Percentiles rank a stretch among this genome's conserved stretches.
These are phyloP conservation scores for Laguncularia racemosa DNA, from an alignment of 345 rosid genomes.

Conservation along the genomic window DNA sequence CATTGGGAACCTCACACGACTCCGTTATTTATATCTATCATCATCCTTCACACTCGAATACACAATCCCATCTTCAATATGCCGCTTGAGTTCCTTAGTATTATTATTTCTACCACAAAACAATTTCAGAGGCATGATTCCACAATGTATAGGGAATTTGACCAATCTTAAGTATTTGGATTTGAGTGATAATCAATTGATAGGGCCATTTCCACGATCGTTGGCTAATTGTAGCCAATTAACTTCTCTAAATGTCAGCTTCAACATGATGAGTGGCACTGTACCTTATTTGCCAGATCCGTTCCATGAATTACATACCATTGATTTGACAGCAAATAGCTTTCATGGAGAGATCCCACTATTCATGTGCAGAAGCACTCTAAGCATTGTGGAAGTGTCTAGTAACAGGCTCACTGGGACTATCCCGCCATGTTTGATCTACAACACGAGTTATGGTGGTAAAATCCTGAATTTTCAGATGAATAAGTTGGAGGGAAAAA, in stretches of 20 bases:
- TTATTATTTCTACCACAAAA: neutral
- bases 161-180: neutral
- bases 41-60: neutral
- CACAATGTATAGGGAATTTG: neutral
- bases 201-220: constrained; percentile 12
- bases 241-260: neutral
- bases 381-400: constrained; percentile 8
- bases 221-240: constrained; percentile 4
- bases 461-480: constrained; percentile 5
- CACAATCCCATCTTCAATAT: neutral
- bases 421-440: constrained; percentile 19
- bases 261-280: constrained; percentile 10
- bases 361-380: constrained; percentile 3
- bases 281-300: constrained; percentile 7
- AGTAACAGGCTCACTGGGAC: constrained; percentile 13
- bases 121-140: neutral
- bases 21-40: neutral
- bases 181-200: neutral
- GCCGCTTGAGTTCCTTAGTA: neutral
- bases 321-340: neutral
- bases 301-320: neutral
- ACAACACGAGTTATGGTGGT: neutral
- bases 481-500: constrained; percentile 14
- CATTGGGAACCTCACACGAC: neutral
- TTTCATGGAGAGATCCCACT: constrained; percentile 17